Evolutionary conservation across 495 filamentous ascomycete genomes (phyloP), one percentile per base, ranked within the genome.

Genomic region (Filosporella fistucella): DNA sequence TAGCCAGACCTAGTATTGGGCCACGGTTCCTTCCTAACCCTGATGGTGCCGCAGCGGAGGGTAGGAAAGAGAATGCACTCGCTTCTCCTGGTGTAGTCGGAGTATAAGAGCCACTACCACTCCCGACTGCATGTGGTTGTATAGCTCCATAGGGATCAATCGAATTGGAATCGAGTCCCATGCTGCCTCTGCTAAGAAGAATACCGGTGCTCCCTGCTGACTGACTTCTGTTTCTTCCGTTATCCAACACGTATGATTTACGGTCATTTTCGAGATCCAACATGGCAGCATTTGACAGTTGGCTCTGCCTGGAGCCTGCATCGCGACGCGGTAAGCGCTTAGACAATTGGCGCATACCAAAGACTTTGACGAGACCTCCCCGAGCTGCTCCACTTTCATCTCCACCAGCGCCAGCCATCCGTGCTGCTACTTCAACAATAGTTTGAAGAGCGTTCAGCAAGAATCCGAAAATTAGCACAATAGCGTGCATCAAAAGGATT

Each of bases 361-460:
- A 90, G 18, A 91, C 88, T 67, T 91, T 94, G 49, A 78, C 82
- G 42, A 97, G 72, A n/a, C 88, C 91, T 61, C 91, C 91, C 60
- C 91, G 77, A 20, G 88, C 82, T 44, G 84, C 81, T 32, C 84
- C 82, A 43, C 68, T 68, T 54, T 86, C 81, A 55, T 88, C 80
- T 12, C 80, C 86, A 38, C 89, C 91, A 50, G 85, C 88, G 47
- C 91, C 89, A 29, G 82, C 77, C 42, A 88, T 70, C 39, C 91
- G 76, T 17, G 91, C 89, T 32, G 79, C 68, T 11, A 98, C 85
- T 62, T 98, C 93, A 26, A 95, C 77, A 33, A 95, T 70, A 0
- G 91, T 95, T 61, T 95, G 89, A 7, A 95, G 59, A 1, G 93
- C 86, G 60, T 95, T 96, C 23, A 97, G 70, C 59, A 96, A 88